A percentile compares a stretch with the other conserved stretches of the same genome.
phyloP scores from a whole-genome alignment of 108 stramenopile genomes.

The Stephanodiscus minutulus region DNA sequence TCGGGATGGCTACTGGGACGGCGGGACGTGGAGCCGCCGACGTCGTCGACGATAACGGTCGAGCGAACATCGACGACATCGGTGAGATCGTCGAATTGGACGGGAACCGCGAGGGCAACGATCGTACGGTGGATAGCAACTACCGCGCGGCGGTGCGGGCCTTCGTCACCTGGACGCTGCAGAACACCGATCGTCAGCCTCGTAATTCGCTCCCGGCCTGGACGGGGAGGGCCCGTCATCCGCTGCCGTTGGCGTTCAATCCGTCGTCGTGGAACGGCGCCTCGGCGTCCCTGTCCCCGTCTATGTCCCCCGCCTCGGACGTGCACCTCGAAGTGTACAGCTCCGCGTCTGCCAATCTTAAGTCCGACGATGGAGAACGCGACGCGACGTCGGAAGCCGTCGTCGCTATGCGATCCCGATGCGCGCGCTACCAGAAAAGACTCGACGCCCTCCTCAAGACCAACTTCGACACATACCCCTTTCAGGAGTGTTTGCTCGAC shows the following conservation, averaged over 20 bases:
- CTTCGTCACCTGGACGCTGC: background rate
- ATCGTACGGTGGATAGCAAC: background rate
- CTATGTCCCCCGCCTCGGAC: slow-evolving; percentile 36
- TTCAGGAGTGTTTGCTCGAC: slow-evolving; percentile 78
- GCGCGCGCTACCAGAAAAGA: slow-evolving; percentile 48
- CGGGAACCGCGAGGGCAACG: background rate
- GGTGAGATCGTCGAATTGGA: background rate
- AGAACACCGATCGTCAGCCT: background rate
- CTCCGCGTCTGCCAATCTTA: slow-evolving; percentile 34
- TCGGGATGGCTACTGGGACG: slow-evolving; percentile 12
- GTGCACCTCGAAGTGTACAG: slow-evolving; percentile 65
- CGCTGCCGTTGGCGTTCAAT: background rate
- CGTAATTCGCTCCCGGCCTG: background rate
- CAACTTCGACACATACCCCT: slow-evolving; percentile 43
- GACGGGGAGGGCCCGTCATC: slow-evolving; percentile 1
- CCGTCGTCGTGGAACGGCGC: slow-evolving; percentile 1
- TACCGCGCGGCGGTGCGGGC: background rate
- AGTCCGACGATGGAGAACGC: slow-evolving; percentile 14
- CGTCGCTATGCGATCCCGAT: slow-evolving; percentile 24
- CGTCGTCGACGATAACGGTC: background rate
- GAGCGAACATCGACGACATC: background rate
- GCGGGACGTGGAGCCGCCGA: background rate
- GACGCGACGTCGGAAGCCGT: slow-evolving; percentile 1
- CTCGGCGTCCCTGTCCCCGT: background rate
- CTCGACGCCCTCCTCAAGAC: slow-evolving; percentile 39